A percentile compares a stretch with the other conserved stretches of the same genome.
Conservation (phyloP, 1,284 basidiomycete genomes). For the Lentinula novae-zelandiae region DNA sequence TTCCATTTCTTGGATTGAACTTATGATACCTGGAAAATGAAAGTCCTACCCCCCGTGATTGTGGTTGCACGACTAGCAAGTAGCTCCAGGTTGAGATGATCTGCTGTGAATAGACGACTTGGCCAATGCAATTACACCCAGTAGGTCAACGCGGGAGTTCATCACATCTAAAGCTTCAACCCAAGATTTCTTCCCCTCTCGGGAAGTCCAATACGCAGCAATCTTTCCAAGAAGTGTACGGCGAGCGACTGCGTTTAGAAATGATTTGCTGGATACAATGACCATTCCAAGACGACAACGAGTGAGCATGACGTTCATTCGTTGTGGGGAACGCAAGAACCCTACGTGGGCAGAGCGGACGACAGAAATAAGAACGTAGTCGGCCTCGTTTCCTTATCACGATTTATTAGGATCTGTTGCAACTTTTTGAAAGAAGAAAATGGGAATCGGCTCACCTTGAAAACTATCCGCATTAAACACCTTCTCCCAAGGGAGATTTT, state of each 20-base stretch:
- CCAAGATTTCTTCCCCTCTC: conserved; percentile 17
- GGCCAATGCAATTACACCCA: conserved; percentile 11
- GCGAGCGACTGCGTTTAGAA: conserved; percentile 26
- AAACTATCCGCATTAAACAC: conserved; percentile 55
- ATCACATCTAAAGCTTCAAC: conserved; percentile 19
- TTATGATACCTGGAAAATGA: too few species aligned
- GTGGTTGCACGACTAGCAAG: too few species aligned
- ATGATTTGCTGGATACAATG: conserved; percentile 33
- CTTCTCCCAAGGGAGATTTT: conserved; percentile 34
- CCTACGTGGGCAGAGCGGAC: conserved; percentile 38
- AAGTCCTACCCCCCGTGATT: too few species aligned
- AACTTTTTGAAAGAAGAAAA: not conserved
- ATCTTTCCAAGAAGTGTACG: conserved; percentile 33
- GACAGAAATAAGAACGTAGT: conserved; percentile 40
- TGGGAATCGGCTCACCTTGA: conserved; percentile 31
- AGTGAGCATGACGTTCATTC: conserved; percentile 48
- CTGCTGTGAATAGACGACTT: too few species aligned
- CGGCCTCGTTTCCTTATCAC: conserved; percentile 37
- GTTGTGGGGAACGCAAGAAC: conserved; percentile 35
- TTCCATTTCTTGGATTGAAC: too few species aligned
- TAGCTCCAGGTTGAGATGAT: too few species aligned
- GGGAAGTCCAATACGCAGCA: conserved; percentile 19
- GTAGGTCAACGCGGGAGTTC: conserved; percentile 17
- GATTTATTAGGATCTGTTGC: not conserved
- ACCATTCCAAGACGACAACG: conserved; percentile 41